phyloP scores from a whole-genome alignment of 768 basidiomycete species.

The Suillus decipiens region DNA sequence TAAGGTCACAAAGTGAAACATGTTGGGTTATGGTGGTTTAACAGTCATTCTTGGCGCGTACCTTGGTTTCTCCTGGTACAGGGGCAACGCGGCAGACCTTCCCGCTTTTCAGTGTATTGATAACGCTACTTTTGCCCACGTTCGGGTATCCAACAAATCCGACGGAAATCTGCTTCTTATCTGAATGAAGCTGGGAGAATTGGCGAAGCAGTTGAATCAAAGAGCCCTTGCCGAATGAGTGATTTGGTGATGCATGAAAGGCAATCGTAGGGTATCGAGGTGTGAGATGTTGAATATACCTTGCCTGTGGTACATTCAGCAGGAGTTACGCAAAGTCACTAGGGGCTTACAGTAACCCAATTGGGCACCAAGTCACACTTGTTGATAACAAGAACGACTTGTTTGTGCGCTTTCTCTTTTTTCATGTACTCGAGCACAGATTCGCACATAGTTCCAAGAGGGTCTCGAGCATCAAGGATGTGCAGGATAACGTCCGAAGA shows the following conservation, averaged over 20 bases:
- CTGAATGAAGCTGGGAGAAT: conserved; percentile 94
- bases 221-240: conserved; percentile 98
- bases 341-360: conserved; percentile 88
- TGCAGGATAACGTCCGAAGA: conserved; percentile 97
- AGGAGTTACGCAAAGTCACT: conserved; percentile 2
- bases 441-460: conserved; percentile 92
- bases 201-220: conserved; percentile 96
- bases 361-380: conserved; percentile 98
- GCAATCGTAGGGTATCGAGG: conserved; percentile 95
- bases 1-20: conserved; percentile 15
- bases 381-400: conserved; percentile 94
- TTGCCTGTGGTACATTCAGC: conserved; percentile 55
- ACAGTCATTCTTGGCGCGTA: conserved; percentile 18
- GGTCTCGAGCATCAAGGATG: conserved; percentile 93
- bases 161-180: conserved; percentile 99
- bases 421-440: conserved; percentile 89
- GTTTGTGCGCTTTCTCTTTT: conserved; percentile 98
- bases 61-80: conserved; percentile 96
- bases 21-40: neutral
- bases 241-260: conserved; percentile 98
- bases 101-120: conserved; percentile 97
- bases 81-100: conserved; percentile 98
- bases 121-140: conserved; percentile 95
- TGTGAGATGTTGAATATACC: conserved; percentile 94
- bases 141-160: conserved; percentile 99